Evolutionary conservation across 2,329 filamentous ascomycete species (phyloP).

Genomic region (Plectosphaerella plurivora): DNA sequence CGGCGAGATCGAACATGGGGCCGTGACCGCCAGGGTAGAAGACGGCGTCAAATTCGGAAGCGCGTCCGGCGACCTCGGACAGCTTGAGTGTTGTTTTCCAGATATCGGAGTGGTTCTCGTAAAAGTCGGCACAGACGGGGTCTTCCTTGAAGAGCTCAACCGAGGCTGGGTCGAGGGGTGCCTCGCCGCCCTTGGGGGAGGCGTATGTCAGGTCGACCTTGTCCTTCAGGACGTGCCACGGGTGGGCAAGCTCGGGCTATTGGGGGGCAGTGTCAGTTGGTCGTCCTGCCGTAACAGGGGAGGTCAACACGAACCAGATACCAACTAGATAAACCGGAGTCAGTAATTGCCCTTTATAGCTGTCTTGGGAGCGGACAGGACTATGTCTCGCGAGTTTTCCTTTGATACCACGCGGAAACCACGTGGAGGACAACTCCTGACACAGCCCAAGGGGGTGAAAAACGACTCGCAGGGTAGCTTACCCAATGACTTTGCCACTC

Average conservation of each 20-base stretch:
- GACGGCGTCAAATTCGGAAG: slow-evolving; percentile 58
- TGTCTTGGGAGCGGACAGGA: too few species aligned
- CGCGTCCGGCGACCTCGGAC: slow-evolving; percentile 48
- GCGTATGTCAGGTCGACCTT: slow-evolving; percentile 51
- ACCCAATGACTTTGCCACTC: slow-evolving; percentile 57
- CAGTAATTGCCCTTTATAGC: too few species aligned
- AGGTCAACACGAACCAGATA: too few species aligned
- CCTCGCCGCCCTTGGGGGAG: slow-evolving; percentile 57
- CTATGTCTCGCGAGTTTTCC: too few species aligned
- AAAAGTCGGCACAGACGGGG: slow-evolving; percentile 46
- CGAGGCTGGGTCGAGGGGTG: slow-evolving; percentile 57
- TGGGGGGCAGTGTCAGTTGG: not conserved
- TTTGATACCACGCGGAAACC: too few species aligned
- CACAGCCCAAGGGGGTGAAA: too few species aligned
- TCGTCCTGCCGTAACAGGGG: not conserved
- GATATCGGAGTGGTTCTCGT: slow-evolving; percentile 48
- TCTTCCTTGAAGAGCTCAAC: slow-evolving; percentile 52
- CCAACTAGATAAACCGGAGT: too few species aligned
- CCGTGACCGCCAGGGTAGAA: slow-evolving; percentile 56
- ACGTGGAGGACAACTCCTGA: too few species aligned
- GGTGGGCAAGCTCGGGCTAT: slow-evolving; percentile 61
- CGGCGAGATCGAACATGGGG: slow-evolving; percentile 64
- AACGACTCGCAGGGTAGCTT: too few species aligned
- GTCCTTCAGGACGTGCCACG: slow-evolving; percentile 50
- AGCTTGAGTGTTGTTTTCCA: slow-evolving; percentile 63